phyloP scores from a whole-genome alignment of 495 filamentous ascomycete species.

The Talaromyces proteolyticus region DNA sequence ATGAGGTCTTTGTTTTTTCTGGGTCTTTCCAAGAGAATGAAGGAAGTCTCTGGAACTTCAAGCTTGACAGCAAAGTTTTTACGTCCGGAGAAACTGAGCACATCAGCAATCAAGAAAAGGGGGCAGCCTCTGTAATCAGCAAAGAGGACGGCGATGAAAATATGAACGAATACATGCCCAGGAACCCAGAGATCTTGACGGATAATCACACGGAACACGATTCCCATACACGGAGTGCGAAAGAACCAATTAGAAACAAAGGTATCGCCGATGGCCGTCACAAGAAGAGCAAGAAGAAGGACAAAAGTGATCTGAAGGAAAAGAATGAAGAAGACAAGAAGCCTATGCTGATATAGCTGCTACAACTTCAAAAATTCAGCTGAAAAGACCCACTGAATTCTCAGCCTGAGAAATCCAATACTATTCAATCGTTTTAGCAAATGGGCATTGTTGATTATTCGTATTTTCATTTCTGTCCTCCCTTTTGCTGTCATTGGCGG shows the following conservation, averaged over 20 bases:
- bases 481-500: constrained; percentile 26
- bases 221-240: too few relatives aligned
- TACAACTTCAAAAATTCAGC: background rate
- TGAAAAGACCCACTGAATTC: background rate
- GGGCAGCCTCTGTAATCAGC: background rate
- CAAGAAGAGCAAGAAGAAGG: constrained; percentile 5
- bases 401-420: background rate
- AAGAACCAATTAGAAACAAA: too few relatives aligned
- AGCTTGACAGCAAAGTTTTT: constrained; percentile 8
- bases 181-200: too few relatives aligned
- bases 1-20: constrained; percentile 2
- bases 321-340: constrained; percentile 3
- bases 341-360: constrained; percentile 5
- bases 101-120: constrained; percentile 10
- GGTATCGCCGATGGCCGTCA: background rate
- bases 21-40: constrained; percentile 6
- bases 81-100: constrained; percentile 10
- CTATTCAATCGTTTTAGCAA: background rate
- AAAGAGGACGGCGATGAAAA: background rate
- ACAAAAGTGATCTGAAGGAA: background rate
- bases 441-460: background rate
- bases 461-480: constrained; percentile 5
- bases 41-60: constrained; percentile 15
- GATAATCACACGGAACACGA: too few relatives aligned
- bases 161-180: too few relatives aligned